Conservation (phyloP, 345 rosid species). For the Triadica sebifera region DNA sequence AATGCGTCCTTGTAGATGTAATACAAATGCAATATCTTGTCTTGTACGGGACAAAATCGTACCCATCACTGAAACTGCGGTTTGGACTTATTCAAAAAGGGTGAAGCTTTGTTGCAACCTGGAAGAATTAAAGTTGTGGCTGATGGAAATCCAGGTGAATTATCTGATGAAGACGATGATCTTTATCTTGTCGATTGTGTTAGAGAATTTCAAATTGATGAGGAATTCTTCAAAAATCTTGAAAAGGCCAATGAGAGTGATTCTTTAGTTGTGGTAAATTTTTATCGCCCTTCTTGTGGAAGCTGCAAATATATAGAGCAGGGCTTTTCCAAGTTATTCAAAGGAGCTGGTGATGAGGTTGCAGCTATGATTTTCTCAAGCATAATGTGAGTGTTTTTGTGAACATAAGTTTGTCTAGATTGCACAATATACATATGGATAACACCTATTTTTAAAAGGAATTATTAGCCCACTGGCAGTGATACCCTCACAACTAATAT, state of each 20-base stretch:
- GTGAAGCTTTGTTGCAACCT: slow-evolving; percentile 7
- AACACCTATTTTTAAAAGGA: background rate
- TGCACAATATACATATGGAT: background rate
- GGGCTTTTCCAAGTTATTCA: slow-evolving; percentile 78
- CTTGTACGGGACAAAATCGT: slow-evolving; percentile 28
- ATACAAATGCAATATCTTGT: slow-evolving; percentile 15
- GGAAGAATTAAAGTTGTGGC: slow-evolving; percentile 32
- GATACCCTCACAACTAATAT: too few species aligned
- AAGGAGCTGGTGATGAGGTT: slow-evolving; percentile 63
- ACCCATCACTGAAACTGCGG: slow-evolving; percentile 16
- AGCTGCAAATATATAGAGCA: slow-evolving; percentile 94
- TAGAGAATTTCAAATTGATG: slow-evolving; percentile 77
- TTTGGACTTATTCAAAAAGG: slow-evolving; percentile 16
- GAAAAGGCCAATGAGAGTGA: slow-evolving; percentile 60
- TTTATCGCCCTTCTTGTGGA: slow-evolving; percentile 79
- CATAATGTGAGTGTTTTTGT: slow-evolving; percentile 66
- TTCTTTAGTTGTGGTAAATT: slow-evolving; percentile 80
- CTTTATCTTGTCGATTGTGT: slow-evolving; percentile 91
- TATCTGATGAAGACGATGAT: slow-evolving; percentile 66
- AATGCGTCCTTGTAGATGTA: slow-evolving; percentile 17
- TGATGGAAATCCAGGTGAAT: slow-evolving; percentile 42
- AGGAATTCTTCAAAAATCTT: slow-evolving; percentile 54
- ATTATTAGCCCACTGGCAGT: background rate
- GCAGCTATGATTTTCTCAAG: slow-evolving; percentile 77
- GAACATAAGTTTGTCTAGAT: background rate